Evolutionary conservation across 768 basidiomycete genomes (phyloP).

Genomic region (Mycena maculata): DNA sequence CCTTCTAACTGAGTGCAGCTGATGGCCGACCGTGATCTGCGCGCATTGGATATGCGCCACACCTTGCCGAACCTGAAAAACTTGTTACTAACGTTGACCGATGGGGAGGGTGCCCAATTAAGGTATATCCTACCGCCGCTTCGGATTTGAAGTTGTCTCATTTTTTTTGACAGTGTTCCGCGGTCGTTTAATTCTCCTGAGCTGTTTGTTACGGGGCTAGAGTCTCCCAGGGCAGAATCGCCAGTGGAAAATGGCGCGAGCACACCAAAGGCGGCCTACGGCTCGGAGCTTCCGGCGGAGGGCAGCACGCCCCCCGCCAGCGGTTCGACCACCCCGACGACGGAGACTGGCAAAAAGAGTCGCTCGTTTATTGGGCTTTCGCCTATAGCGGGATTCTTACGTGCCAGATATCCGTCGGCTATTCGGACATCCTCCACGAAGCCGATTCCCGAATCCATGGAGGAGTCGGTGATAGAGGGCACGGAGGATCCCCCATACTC

Average conservation of each 20-base stretch:
- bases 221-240: conserved; percentile 40
- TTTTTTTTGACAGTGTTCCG: conserved; percentile 12
- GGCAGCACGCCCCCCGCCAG: conserved; percentile 59
- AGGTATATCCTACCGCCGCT: conserved; percentile 31
- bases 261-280: conserved; percentile 52
- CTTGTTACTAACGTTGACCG: conserved; percentile 85
- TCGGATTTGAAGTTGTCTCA: conserved; percentile 34
- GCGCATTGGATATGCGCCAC: conserved; percentile 92
- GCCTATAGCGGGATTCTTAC: conserved; percentile 72
- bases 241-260: conserved; percentile 38
- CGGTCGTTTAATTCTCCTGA: conserved; percentile 32
- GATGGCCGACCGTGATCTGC: conserved; percentile 90
- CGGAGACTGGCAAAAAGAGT: conserved; percentile 48
- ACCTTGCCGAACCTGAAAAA: conserved; percentile 98
- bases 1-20: conserved; percentile 61
- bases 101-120: conserved; percentile 66
- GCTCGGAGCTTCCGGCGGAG: conserved; percentile 44
- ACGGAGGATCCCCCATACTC: conserved; percentile 15
- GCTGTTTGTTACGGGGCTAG: conserved; percentile 31
- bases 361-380: conserved; percentile 69
- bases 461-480: conserved; percentile 26
- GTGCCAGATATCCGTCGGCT: conserved; percentile 69
- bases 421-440: conserved; percentile 38
- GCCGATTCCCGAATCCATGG: conserved; percentile 6
- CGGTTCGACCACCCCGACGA: conserved; percentile 69